These are phyloP conservation scores for Eugenia klotzschiana DNA, from an alignment of 441 rosid species.

Conservation along the genomic window DNA sequence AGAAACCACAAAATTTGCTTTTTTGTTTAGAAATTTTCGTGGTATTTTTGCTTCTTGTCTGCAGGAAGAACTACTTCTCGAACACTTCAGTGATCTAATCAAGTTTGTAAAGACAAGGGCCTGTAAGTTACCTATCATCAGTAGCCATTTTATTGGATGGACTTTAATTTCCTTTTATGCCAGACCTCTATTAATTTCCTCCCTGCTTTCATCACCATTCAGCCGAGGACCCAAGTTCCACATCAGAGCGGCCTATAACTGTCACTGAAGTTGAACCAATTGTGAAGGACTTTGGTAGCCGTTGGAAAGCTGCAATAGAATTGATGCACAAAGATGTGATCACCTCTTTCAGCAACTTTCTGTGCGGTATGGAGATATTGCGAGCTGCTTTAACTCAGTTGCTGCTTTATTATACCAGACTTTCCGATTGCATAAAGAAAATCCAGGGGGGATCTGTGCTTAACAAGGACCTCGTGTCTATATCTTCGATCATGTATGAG, in stretches of 20 bases:
- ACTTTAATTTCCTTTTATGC: not conserved
- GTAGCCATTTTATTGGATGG: not conserved
- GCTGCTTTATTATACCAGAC: conserved; percentile 85
- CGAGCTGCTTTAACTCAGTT: conserved; percentile 83
- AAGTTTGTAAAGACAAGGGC: conserved; percentile 83
- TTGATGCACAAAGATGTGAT: conserved; percentile 97
- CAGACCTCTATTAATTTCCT: not conserved
- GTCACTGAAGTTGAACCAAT: conserved; percentile 69
- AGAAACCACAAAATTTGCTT: not conserved
- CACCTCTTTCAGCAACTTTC: conserved; percentile 90
- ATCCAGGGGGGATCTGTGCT: conserved; percentile 59
- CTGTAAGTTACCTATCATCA: conserved; percentile 37
- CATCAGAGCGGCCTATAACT: conserved; percentile 52
- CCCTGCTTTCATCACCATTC: not conserved
- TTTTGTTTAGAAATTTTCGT: not conserved
- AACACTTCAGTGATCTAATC: conserved; percentile 85
- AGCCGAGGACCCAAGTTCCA: conserved; percentile 77
- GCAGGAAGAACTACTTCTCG: conserved; percentile 88
- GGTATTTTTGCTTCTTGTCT: not conserved
- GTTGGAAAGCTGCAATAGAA: conserved; percentile 92
- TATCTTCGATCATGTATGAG: conserved; percentile 94
- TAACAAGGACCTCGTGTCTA: conserved; percentile 87
- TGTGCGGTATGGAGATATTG: conserved; percentile 93
- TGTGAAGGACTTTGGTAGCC: conserved; percentile 58
- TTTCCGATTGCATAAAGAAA: conserved; percentile 79